These are phyloP conservation scores for Solanum sparsipilum DNA, from an alignment of 257 asterid species.

Conservation along the genomic window DNA sequence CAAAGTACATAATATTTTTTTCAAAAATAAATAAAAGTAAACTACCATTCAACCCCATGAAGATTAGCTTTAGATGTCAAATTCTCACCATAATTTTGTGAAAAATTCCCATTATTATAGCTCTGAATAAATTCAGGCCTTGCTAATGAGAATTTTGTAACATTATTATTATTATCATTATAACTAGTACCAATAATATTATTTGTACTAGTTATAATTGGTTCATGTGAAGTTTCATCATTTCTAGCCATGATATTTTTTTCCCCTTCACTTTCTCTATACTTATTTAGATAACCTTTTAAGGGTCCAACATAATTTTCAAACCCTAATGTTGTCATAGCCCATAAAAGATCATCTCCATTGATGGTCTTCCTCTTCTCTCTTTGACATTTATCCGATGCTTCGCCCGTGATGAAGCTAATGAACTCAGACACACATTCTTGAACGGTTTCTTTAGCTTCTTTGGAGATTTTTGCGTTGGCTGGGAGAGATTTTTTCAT, in stretches of 20 bases:
- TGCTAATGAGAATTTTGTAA: background rate
- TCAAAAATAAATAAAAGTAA: background rate
- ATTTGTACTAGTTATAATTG: background rate
- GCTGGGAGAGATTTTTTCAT: constrained; percentile 57
- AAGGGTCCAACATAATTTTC: constrained; percentile 34
- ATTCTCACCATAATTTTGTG: constrained; percentile 5
- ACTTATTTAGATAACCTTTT: constrained; percentile 28
- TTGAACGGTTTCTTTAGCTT: constrained; percentile 45
- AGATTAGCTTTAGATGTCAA: background rate
- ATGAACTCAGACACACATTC: constrained; percentile 60
- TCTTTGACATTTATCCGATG: constrained; percentile 46
- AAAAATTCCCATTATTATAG: background rate
- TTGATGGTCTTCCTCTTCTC: constrained; percentile 56
- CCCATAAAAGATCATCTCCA: constrained; percentile 53
- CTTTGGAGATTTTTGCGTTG: constrained; percentile 55
- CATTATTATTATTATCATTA: background rate
- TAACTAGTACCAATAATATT: background rate
- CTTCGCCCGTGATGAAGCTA: constrained; percentile 54
- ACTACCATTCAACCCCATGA: constrained; percentile 27
- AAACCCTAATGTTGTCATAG: constrained; percentile 55
- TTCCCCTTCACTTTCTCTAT: constrained; percentile 34
- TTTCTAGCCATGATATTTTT: constrained; percentile 12
- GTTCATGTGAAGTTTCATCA: background rate
- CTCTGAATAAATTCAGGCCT: background rate
- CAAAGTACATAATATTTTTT: background rate